Evolutionary conservation across 805 yeast species (phyloP), one percentile per base, ranked within the genome.

Genomic region (Cyberlindnera mycetangii): DNA sequence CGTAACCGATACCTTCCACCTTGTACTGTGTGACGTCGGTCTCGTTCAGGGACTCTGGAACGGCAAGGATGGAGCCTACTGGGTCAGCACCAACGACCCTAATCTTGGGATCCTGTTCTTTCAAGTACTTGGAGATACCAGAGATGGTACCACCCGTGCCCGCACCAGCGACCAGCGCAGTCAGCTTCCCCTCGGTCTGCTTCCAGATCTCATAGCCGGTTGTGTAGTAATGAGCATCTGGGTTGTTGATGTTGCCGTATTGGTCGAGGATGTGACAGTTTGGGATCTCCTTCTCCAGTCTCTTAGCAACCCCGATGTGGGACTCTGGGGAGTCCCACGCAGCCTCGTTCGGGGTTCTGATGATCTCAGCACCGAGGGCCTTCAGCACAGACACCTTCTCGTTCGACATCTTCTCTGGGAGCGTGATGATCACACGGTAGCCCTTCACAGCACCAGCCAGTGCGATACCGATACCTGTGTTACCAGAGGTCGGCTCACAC

Each of bases 81-180:
- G 96, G 96, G 68, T 87, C 96, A 34, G 95, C 95, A 54, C 84
- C 96, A 40, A 83, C 74, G 34, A 87, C 76, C 47, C 71, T 64
- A 50, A 87, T 70, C 14, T 78, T 67, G 20, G 80, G 68, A 65
- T 85, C 75, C 64, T 83, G 75, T 62, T 80, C 86, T 69, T 86
- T 86, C 63, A 87, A 72, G 56, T 81, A 88, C 54, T 72, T 74
- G 45, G 93, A 79, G 54, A 85, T 85, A 69, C 96, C 96, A 41
- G 86, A 71, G 61, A 87, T 83, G 42, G 96, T 87, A 68, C 96
- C 96, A 67, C 96, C 96, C 46, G 96, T 87, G 68, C 96, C 96
- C 7, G 96, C 95, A 64, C 96, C 96, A 31, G 95, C 95, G 43
- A 88, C 85, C 36, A 88, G 71, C 49, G 83, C 88, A 43, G 79